A percentile compares a stretch with the other conserved stretches of the same genome.
phyloP scores from a whole-genome alignment of 331 rosid species.

The Pyrus hybrid region DNA sequence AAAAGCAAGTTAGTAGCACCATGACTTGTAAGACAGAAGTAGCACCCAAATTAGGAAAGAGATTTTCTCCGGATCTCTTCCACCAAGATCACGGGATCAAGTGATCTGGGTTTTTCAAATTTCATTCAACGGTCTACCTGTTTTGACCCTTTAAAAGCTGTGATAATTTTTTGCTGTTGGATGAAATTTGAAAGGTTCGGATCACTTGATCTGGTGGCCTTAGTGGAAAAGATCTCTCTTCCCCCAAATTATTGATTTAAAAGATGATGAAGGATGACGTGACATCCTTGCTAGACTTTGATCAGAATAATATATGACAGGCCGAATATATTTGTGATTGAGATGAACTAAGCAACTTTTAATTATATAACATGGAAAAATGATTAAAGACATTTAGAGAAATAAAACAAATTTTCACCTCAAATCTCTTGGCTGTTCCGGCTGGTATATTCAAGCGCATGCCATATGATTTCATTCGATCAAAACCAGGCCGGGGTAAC shows the following conservation, averaged over 20 bases:
- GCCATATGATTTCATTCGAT: conserved; percentile 75
- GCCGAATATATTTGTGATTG: background rate
- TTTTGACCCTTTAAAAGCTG: too few relatives aligned
- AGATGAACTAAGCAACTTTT: background rate
- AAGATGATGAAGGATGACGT: background rate
- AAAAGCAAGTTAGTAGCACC: background rate
- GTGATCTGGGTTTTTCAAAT: too few relatives aligned
- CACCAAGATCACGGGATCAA: too few relatives aligned
- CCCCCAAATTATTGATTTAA: background rate
- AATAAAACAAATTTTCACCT: conserved; percentile 40
- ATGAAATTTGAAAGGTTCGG: too few relatives aligned
- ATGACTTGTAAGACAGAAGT: background rate
- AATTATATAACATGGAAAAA: background rate
- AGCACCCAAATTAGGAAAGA: background rate
- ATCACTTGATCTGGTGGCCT: too few relatives aligned
- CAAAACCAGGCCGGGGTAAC: conserved; percentile 63
- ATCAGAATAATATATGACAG: background rate
- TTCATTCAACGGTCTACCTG: too few relatives aligned
- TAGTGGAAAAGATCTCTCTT: too few relatives aligned
- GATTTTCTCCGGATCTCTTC: too few relatives aligned
- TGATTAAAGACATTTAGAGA: background rate
- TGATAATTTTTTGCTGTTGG: too few relatives aligned
- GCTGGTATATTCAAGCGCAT: conserved; percentile 81
- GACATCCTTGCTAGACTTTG: background rate
- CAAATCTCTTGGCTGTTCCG: conserved; percentile 83